Evolutionary conservation across 2,329 filamentous ascomycete species (phyloP), one percentile per base, ranked within the genome.

Genomic region (Atkinsonella hypoxylon): DNA sequence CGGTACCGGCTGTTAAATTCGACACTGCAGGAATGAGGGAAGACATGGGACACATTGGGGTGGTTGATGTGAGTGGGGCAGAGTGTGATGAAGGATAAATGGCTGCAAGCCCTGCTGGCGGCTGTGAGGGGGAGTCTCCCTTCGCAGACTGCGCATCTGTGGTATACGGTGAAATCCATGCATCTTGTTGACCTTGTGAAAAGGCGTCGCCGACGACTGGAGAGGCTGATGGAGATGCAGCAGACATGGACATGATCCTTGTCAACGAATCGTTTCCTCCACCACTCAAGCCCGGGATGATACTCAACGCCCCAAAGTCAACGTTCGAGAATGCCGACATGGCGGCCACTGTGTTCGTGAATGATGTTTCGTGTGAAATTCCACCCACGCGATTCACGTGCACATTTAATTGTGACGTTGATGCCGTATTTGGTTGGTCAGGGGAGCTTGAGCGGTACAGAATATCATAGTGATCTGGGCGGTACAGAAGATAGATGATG

Each of bases 401-500:
- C 43, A 82, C 20, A 12, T 22, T 38, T 4, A 49, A 12, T 11
- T 47, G 50, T 3, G 47, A 20, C 22, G 52, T n/a, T 32, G 47
- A 22, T 15, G 52, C 52, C 22, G 66, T 58, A 12, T 66, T 54
- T 1, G 66, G 62, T 11, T 60, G 43, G 17, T 49, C 32, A 61
- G 44, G 38, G 10, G 45, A 12, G 1, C 52, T 60, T 50, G 75
- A 71, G 63, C 81, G 83, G 72, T 98, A 98, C 34, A 97, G 76
- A 54, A 98, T 83, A 66, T 97, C 93, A 67, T 97, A 98, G 68
- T 97, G 93, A 53, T 88, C 89, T 41, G 72, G 94, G 64, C 71
- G 82, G 77, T 70, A 90, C 62, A 75, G 76, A 53, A 77, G 70
- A 57, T 79, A 72, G 36, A 83, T 78, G 32, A 78, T 72, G 26